These are phyloP conservation scores for Dactylonectria estremocensis DNA, from an alignment of 2,329 filamentous ascomycete genomes.

Conservation along the genomic window DNA sequence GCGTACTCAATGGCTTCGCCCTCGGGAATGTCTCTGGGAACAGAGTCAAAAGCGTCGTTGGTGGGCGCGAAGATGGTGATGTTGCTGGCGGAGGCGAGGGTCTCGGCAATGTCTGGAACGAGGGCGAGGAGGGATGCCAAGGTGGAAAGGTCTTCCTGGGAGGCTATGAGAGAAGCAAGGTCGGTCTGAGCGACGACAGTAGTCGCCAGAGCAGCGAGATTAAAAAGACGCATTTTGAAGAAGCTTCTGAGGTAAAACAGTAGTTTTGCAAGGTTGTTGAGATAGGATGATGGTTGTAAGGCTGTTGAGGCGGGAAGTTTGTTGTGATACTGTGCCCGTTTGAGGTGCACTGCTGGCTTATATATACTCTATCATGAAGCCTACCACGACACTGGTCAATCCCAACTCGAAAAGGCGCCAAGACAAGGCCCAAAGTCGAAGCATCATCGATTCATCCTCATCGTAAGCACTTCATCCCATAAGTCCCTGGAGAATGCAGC, in stretches of 20 bases:
- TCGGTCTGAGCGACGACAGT: constrained; percentile 36
- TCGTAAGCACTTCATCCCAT: constrained; percentile 34
- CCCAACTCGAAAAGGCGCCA: background rate
- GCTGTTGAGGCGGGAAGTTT: background rate
- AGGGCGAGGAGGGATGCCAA: constrained; percentile 38
- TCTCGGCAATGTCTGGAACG: constrained; percentile 48
- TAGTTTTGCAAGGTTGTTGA: background rate
- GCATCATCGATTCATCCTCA: background rate
- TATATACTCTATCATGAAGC: constrained; percentile 25
- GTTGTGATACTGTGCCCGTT: constrained; percentile 9
- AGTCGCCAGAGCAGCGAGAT: constrained; percentile 34
- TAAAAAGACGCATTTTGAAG: constrained; percentile 33
- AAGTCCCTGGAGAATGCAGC: constrained; percentile 15
- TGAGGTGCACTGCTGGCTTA: constrained; percentile 23
- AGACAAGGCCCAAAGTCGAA: background rate
- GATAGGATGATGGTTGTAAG: background rate
- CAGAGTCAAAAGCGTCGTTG: constrained; percentile 53
- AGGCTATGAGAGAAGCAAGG: constrained; percentile 35
- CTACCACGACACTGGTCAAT: background rate
- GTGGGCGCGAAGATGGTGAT: constrained; percentile 55
- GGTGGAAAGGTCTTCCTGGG: constrained; percentile 38
- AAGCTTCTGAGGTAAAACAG: background rate
- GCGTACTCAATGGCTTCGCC: constrained; percentile 50
- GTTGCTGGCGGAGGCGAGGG: constrained; percentile 50
- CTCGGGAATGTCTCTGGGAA: constrained; percentile 52